Base-by-base conservation (phyloP, 2,329 filamentous ascomycete species). In the Tolypocladium cylindrosporum region DNA sequence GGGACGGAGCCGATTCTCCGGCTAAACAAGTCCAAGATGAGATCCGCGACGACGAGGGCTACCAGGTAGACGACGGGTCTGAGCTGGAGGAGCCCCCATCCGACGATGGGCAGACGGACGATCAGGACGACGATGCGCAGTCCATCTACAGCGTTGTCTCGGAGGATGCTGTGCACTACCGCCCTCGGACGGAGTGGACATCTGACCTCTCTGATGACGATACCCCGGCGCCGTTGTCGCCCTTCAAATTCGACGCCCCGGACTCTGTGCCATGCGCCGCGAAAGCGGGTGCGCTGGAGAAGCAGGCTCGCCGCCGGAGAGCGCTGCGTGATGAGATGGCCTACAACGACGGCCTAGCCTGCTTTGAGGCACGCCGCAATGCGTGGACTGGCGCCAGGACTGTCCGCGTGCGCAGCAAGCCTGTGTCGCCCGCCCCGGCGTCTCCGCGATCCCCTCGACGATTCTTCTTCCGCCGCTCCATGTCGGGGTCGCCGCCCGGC, bases 341-440 rank as follows among this genome's bases (percentile, higher is more conserved):
- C 37, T 95, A 89, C 86, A 97, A 97, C 66, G 78, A 87, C 42
- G 93, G 93, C 0, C 71, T 97, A 58, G 82, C 85, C n/a, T 88
- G 88, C 69, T 97, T 90, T 73, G 82, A 86, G 59, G 83, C 86
- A 37, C 79, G 90, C 59, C 82, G 92, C 54, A 85, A 96, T 73
- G 86, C 85, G 8, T 97, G 93, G 93, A 93, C 91, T 1, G 87
- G 89, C 39, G 92, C 91, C 39, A 82, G 81, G 61, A 80, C 77
- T 13, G 81, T 80, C 41, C 79, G 79, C 53, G 70, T 84, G 53
- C 79, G 79, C 58, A 74, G 76, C 45, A 82, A 80, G 63, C 72
- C 76, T 6, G 59, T 60, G 9, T 57, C 75, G 1, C 68, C 72
- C 6, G 74, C 76, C 6, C 71, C 76, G 2, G 71, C 77, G 4